Evolutionary conservation across 176 grass and related monocot genomes (phyloP).

Genomic region (Otatea glauca): DNA sequence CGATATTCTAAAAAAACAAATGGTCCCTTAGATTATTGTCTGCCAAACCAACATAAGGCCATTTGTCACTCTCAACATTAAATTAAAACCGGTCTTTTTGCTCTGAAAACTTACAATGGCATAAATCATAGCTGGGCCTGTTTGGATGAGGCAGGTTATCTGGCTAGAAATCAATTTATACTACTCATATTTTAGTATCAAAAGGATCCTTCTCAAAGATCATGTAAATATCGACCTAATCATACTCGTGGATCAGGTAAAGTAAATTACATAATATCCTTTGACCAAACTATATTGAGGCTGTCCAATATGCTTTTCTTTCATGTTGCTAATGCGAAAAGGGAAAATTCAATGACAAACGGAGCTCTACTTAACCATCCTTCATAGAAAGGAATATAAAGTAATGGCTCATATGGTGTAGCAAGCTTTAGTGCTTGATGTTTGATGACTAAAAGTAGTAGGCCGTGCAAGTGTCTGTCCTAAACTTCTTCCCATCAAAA

Average conservation of each 20-base stretch:
- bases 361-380: neutral
- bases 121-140: neutral
- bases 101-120: neutral
- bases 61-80: conserved; percentile 27
- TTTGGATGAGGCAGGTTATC: neutral
- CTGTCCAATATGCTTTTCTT: neutral
- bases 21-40: neutral
- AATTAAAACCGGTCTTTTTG: neutral
- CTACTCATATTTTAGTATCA: neutral
- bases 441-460: conserved; percentile 35
- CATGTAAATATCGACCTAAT: conserved; percentile 29
- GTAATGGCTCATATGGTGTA: neutral
- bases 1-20: conserved; percentile 29
- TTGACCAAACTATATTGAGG: neutral
- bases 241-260: conserved; percentile 33
- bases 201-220: conserved; percentile 5
- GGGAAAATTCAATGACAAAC: neutral
- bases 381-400: neutral
- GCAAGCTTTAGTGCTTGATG: conserved; percentile 25
- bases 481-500: conserved; percentile 36
- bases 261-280: neutral
- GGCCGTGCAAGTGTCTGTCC: conserved; percentile 56
- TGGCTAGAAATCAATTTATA: neutral
- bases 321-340: neutral
- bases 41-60: conserved; percentile 19